Percentiles rank a stretch among this genome's conserved stretches.
Conservation (phyloP, 2,329 filamentous ascomycete species). For the Fusarium caatingaense region DNA sequence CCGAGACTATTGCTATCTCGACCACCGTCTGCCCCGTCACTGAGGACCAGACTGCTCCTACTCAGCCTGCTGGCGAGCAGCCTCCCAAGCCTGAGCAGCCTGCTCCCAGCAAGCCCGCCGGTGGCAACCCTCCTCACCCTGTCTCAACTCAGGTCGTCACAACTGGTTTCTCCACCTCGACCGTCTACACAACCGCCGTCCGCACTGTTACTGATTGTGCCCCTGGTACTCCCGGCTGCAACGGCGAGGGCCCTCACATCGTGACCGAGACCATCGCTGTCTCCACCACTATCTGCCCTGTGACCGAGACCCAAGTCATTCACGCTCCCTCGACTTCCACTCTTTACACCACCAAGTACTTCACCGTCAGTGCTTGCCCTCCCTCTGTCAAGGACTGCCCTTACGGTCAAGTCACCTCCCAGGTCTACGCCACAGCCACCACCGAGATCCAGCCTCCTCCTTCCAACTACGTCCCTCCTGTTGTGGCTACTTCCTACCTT, state of each 20-base stretch:
- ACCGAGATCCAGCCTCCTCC: slow-evolving; percentile 15
- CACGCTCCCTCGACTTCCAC: slow-evolving; percentile 23
- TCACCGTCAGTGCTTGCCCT: slow-evolving; percentile 28
- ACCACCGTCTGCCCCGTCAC: slow-evolving; percentile 36
- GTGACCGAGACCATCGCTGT: slow-evolving; percentile 26
- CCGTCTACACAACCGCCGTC: slow-evolving; percentile 34
- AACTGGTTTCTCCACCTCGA: slow-evolving; percentile 26
- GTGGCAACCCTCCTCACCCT: slow-evolving; percentile 2
- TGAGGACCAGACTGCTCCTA: not conserved
- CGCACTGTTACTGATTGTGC: slow-evolving; percentile 35
- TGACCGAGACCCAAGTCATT: slow-evolving; percentile 26
- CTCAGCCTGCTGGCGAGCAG: not conserved
- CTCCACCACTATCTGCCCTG: slow-evolving; percentile 34
- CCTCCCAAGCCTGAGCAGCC: not conserved
- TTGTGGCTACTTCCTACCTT: slow-evolving; percentile 2
- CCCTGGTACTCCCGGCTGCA: slow-evolving; percentile 5
- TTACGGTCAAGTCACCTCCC: slow-evolving; percentile 11
- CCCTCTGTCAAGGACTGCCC: slow-evolving; percentile 19
- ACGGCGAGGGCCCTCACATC: slow-evolving; percentile 11
- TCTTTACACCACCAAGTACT: slow-evolving; percentile 37
- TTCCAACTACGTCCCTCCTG: not conserved
- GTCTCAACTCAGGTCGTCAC: slow-evolving; percentile 18
- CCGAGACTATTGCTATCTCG: slow-evolving; percentile 30
- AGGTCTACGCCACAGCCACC: slow-evolving; percentile 31
- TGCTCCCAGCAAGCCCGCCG: not conserved